These are phyloP conservation scores for Mycena albidolilacea DNA, from an alignment of 768 basidiomycete species.

Conservation along the genomic window DNA sequence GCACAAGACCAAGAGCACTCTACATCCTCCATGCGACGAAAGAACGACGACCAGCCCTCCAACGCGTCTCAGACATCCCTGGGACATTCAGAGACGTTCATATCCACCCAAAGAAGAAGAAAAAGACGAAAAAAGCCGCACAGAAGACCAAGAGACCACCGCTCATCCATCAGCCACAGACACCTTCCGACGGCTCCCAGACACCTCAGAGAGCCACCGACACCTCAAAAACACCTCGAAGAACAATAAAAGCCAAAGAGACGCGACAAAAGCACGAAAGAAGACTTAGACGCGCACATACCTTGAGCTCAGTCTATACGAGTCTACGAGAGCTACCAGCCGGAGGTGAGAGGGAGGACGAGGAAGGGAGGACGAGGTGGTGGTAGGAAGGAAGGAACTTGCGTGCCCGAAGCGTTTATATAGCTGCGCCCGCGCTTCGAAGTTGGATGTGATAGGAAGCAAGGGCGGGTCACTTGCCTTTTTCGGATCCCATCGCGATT, in stretches of 20 bases:
- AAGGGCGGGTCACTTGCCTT: constrained; percentile 7
- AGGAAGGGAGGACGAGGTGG: neutral
- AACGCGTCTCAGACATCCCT: too few species aligned
- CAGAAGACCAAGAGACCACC: too few species aligned
- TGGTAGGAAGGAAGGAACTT: neutral
- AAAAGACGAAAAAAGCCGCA: too few species aligned
- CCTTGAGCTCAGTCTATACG: constrained; percentile 2
- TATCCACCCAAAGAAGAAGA: too few species aligned
- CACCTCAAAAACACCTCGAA: too few species aligned
- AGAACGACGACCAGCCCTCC: too few species aligned
- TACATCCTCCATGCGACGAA: too few species aligned
- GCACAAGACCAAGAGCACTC: too few species aligned
- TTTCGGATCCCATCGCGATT: neutral
- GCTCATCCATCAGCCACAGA: too few species aligned
- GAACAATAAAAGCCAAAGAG: neutral
- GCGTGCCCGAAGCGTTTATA: neutral
- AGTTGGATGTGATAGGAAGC: neutral
- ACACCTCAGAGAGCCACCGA: too few species aligned
- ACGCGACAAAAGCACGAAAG: neutral
- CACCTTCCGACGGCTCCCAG: too few species aligned
- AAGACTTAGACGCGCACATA: neutral
- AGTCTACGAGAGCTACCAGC: neutral
- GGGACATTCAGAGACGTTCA: too few species aligned
- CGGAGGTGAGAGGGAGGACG: neutral
- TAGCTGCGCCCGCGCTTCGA: neutral